Evolutionary conservation across 345 rosid species (phyloP), one percentile per base, ranked within the genome.

Genomic region (Sonneratia caseolaris): DNA sequence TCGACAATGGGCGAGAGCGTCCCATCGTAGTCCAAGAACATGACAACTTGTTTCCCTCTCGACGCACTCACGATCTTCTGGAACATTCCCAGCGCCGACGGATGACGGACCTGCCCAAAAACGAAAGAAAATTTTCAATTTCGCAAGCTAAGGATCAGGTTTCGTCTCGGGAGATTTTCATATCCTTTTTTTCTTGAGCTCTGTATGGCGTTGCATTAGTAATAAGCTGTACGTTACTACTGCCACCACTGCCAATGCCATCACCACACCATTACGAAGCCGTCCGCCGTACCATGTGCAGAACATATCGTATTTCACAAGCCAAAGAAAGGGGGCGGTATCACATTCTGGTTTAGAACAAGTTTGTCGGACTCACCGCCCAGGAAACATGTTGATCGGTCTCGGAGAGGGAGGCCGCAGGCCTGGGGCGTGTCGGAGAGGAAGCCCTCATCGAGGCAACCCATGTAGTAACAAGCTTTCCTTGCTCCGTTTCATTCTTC

Each of bases 11-110:
- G 98, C 13, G 99, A 88, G 62, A 95, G 94, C 7, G 99, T 95
- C 1, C 99, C 99, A 57, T 95, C 99, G 48, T 95, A 95, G 78
- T 95, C 99, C 35, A 95, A 85, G 69, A 95, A 95, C 96, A 95
- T 89, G n/a, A 89, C 92, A 51, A 95, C 85, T 69, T 88, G 85
- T 79, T 92, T 95, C 77, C 96, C 97, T 70, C 78, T 79, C 1
- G 92, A 85, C 43, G 81, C 87, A 57, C 72, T 80, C 32, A 73
- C 75, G 61, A 95, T 90, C 76, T 90, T 82, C 74, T 87, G 90
- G 67, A 95, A 92, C 89, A 79, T 85, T 71, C 15, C 81, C 65
- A 95, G 75, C 45, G 99, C 99, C 9, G 98, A 95, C 1, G 99
- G 99, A 78, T 90, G 93, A 48, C 77, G 86, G 69, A 77, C 81